Percentiles rank a stretch among this genome's conserved stretches.
phyloP scores from a whole-genome alignment of 176 grass and related monocot species.

The Poa pratensis region DNA sequence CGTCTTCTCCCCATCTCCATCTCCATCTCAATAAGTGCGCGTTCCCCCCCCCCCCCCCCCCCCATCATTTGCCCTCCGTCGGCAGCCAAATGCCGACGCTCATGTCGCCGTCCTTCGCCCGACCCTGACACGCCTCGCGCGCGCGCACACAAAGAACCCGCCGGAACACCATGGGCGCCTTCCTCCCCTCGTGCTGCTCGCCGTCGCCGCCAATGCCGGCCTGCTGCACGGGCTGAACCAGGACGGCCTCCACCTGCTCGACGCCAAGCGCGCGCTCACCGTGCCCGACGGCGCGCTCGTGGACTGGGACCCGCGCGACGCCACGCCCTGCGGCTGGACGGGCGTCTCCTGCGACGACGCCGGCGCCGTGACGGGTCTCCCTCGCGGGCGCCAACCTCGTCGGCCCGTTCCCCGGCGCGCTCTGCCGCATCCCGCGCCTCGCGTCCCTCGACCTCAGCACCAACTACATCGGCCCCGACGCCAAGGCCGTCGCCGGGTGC shows the following conservation, averaged over 20 bases:
- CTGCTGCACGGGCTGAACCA: constrained; percentile 35
- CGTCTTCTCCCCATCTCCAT: background rate
- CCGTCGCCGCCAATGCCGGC: background rate
- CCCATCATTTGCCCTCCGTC: constrained; percentile 29
- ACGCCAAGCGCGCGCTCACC: constrained; percentile 64
- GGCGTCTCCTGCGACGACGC: constrained; percentile 45
- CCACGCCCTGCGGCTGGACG: constrained; percentile 73
- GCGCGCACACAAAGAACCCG: background rate
- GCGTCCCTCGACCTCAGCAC: constrained; percentile 44
- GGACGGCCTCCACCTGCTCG: constrained; percentile 62
- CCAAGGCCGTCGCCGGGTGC: constrained; percentile 40
- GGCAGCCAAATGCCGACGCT: constrained; percentile 36
- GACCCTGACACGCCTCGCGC: background rate
- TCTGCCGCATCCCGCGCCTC: constrained; percentile 70
- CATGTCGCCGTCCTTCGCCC: constrained; percentile 18
- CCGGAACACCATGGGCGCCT: background rate
- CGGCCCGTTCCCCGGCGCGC: constrained; percentile 67
- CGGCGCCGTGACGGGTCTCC: constrained; percentile 44
- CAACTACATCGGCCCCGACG: constrained; percentile 79
- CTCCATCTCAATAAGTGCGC: constrained; percentile 8
- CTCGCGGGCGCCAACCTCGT: constrained; percentile 35
- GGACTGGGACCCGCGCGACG: constrained; percentile 54
- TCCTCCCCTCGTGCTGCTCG: constrained; percentile 34
- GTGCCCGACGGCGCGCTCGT: constrained; percentile 8
- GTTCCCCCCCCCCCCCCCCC: too few relatives aligned